Evolutionary conservation across 306 rosid genomes (phyloP), one percentile per base, ranked within the genome.

Genomic region (Cicer pinnatifidum): DNA sequence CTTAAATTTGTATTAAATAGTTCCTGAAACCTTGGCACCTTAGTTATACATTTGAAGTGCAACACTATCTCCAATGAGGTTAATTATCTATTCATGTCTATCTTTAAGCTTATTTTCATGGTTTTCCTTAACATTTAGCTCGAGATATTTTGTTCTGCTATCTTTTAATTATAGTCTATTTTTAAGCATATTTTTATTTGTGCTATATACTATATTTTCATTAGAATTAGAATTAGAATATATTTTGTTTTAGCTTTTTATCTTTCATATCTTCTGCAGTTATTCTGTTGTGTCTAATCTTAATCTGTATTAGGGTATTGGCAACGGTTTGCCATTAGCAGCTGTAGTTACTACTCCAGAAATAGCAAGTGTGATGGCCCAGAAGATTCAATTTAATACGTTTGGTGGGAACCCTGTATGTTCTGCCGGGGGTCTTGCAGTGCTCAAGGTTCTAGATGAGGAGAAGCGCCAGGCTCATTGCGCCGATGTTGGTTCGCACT

Each of bases 371-470:
- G 96, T 86, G 37, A 37, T 93, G 84, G 53, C 94, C 65, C 94
- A 85, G 75, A 93, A 89, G 80, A 77, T 86, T 78, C 97, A 83
- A 6, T 88, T 93, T 77, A 93, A 93, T 68, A 93, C 98, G 1
- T 91, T 83, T 56, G 97, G 96, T 37, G 98, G 98, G 70, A 91
- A 93, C 81, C 97, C 97, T 71, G 98, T 89, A 35, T 93, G 97
- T 69, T 91, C 97, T 57, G 94, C 95, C 1, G 98, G 98, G 9
- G 97, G 96, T 17, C 94, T 82, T 45, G 98, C 96, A 41, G 96
- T 94, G 20, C 95, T 94, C 17, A 86, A 57, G 58, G 98, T 91
- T 67, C 67, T 94, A 48, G 98, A 94, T 70, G 80, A 89, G 68
- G 97, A 94, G 92, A 87, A 87, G 85, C 95, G 96, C 15, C 97